Conservation (phyloP, 345 rosid genomes). For the Brassica carinata region DNA sequence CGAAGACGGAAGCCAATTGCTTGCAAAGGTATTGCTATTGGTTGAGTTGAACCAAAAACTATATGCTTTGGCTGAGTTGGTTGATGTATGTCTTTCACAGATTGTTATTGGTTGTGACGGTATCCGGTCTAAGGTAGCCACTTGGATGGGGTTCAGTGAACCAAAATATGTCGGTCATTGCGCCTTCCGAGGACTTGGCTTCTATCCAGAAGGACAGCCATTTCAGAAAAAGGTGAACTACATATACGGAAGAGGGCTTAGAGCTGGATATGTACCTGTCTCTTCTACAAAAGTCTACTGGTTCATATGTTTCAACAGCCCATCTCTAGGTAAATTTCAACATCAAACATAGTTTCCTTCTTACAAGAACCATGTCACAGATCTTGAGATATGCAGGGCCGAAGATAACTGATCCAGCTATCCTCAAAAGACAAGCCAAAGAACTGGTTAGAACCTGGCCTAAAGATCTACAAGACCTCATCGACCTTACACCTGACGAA, state of each 20-base stretch:
- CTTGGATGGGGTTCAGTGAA: slow-evolving; percentile 89
- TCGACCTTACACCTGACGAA: slow-evolving; percentile 69
- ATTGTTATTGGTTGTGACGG: slow-evolving; percentile 93
- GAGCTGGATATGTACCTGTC: slow-evolving; percentile 87
- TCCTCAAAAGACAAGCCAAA: slow-evolving; percentile 66
- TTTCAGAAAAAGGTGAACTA: slow-evolving; percentile 65
- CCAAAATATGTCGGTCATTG: slow-evolving; percentile 80
- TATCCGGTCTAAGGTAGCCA: slow-evolving; percentile 70
- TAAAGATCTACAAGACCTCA: slow-evolving; percentile 57
- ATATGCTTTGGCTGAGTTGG: neutral
- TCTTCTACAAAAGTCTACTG: slow-evolving; percentile 82
- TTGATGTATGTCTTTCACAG: slow-evolving; percentile 45
- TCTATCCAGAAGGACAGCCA: slow-evolving; percentile 70
- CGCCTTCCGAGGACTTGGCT: slow-evolving; percentile 78
- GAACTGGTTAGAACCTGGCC: slow-evolving; percentile 68
- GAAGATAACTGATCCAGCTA: slow-evolving; percentile 61
- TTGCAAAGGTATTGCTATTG: slow-evolving; percentile 55
- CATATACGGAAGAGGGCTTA: slow-evolving; percentile 77
- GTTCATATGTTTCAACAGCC: slow-evolving; percentile 90
- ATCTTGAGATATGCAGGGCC: slow-evolving; percentile 56
- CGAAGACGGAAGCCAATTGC: slow-evolving; percentile 56
- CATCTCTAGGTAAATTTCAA: slow-evolving; percentile 62
- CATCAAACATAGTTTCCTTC: neutral
- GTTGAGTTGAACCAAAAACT: neutral
- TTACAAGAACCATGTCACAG: neutral